phyloP scores from a whole-genome alignment of 306 rosid genomes.

The Acacia crassicarpa region DNA sequence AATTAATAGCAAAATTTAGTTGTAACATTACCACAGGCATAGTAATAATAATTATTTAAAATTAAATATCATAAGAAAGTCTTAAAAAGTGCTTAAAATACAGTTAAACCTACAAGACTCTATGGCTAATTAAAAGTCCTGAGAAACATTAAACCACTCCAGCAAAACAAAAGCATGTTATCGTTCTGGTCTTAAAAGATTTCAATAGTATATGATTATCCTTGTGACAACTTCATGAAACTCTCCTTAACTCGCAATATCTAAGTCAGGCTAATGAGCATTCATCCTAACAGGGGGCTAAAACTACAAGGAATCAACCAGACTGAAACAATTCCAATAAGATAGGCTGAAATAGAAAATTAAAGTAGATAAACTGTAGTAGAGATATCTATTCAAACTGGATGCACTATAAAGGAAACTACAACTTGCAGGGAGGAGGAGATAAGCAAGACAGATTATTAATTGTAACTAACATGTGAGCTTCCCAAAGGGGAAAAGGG shows the following conservation, averaged over 20 bases:
- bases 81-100: conserved; percentile 16
- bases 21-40: not conserved
- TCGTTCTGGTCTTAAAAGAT: conserved; percentile 4
- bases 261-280: not conserved
- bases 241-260: not conserved
- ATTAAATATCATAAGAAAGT: not conserved
- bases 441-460: not conserved
- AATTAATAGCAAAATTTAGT: not conserved
- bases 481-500: not conserved
- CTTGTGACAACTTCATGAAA: not conserved
- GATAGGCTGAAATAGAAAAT: not conserved
- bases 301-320: not conserved
- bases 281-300: not conserved
- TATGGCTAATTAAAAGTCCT: not conserved
- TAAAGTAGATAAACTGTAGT: not conserved
- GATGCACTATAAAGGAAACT: not conserved
- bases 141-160: conserved; percentile 1
- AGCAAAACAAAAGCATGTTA: not conserved
- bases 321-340: not conserved
- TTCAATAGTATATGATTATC: conserved; percentile 16
- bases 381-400: not conserved
- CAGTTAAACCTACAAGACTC: not conserved
- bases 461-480: not conserved
- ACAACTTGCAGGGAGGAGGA: not conserved
- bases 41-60: not conserved